Evolutionary conservation across 352 stramenopile species (phyloP), one percentile per base, ranked within the genome.

Genomic region (Pythium insidiosum): DNA sequence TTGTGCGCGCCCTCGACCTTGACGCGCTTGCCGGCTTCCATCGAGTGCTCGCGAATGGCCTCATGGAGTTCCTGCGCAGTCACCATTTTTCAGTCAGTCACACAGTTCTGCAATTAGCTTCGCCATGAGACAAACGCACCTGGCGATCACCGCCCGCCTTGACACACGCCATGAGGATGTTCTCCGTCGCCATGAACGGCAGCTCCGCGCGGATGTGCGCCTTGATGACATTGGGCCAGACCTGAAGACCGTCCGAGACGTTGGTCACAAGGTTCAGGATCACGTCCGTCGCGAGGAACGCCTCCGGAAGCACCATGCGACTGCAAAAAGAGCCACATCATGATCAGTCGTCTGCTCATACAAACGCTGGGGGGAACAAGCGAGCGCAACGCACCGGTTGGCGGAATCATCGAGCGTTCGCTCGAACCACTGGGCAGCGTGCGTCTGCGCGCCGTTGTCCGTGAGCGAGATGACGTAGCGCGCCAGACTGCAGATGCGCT

Each of bases 111-210:
- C n/a, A n/a, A n/a, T n/a, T n/a, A n/a, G n/a, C n/a, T n/a, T n/a
- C n/a, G n/a, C n/a, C n/a, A n/a, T n/a, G n/a, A n/a, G n/a, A n/a
- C n/a, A n/a, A 5, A 16, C 36, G n/a, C 24, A 56, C 49, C 49
- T 99, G 96, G 44, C 96, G 86, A 59, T 99, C 95, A n/a, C 96
- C 96, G 22, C 96, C 96, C 11, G 88, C 90, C 87, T 98, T 98
- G 39, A 98, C 84, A 62, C 95, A 98, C 31, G 97, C 95, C 96
- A 99, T 99, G 33, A 99, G 63, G 61, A 99, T 99, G 63, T 98
- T 98, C 67, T 99, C 96, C 9, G 96, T 99, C 21, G 95, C 93
- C 96, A 99, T 99, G 71, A 99, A 99, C 19, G 96, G 96, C 51
- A 99, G 72, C 74, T 99, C 96, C 15, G 92, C 89, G 67, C 95